Evolutionary conservation across 2,329 filamentous ascomycete genomes (phyloP).

Genomic region (Diplocarpon mali): DNA sequence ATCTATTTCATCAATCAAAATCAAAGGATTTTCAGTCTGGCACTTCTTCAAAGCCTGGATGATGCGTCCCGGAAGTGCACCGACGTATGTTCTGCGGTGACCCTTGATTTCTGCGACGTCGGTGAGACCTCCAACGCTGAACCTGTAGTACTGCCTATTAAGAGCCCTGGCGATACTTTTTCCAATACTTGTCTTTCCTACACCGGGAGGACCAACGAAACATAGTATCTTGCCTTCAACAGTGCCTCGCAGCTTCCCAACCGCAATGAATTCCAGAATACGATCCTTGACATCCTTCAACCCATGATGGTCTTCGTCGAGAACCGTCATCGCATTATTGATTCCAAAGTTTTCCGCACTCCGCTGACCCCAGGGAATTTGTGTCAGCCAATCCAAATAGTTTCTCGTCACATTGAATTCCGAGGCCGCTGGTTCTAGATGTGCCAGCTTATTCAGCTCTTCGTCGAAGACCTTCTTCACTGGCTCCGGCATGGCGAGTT

Average conservation of each 20-base stretch:
- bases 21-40: conserved; percentile 93
- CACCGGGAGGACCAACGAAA: conserved; percentile 92
- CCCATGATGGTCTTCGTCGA: conserved; percentile 95
- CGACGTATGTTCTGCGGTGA: conserved; percentile 90
- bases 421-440: conserved; percentile 88
- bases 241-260: conserved; percentile 90
- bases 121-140: conserved; percentile 92
- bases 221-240: conserved; percentile 98
- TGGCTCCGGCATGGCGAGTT: conserved; percentile 90
- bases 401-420: conserved; percentile 98
- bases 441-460: conserved; percentile 92
- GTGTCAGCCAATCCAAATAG: conserved; percentile 96
- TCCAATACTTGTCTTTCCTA: conserved; percentile 97
- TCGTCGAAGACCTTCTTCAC: conserved; percentile 98
- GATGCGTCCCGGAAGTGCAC: conserved; percentile 87
- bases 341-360: conserved; percentile 97
- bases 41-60: conserved; percentile 99
- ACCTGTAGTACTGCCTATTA: conserved; percentile 94
- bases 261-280: conserved; percentile 95
- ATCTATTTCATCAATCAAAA: conserved; percentile 95
- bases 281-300: conserved; percentile 97
- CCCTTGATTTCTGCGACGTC: conserved; percentile 99
- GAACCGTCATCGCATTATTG: conserved; percentile 74
- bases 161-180: conserved; percentile 94
- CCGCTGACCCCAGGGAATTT: conserved; percentile 93